Base-by-base conservation (phyloP, 306 rosid genomes). In the Urtica urens region DNA sequence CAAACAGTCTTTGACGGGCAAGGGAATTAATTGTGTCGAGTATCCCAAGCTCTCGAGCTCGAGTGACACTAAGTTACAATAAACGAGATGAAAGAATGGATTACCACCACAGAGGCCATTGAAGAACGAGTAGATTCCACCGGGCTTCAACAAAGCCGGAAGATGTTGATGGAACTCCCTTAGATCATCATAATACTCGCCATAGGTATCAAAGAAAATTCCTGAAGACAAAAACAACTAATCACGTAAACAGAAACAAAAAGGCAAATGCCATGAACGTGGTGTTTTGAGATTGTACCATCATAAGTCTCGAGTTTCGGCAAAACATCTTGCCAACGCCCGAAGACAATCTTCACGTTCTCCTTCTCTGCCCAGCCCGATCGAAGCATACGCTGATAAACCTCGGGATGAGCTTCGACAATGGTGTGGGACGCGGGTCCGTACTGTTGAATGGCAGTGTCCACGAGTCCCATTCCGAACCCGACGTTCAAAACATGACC, bases 71-170 rank as follows among this genome's bases (percentile, higher is more conserved):
- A 81, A 59, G 43, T 85, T 64, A 71, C 99, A 90, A 75, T 77
- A 90, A 26, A 85, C 95, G 55, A 85, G 92, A 65, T 90, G 95
- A 71, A 85, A 90, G 64, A 90, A 85, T 1, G 94, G 82, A 75
- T 90, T 90, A 77, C 87, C 73, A 45, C 99, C 99, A 41, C 95
- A 90, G 51, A 77, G 87, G 17, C 94, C 99, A 72, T 90, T 85
- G 71, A 90, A 85, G 64, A 81, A 81, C 17, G 95, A 90, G 74
- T 84, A 79, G 62, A 90, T 72, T 45, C 95, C 95, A 53, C 76
- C 81, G 0, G 87, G 82, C 78, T 84, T 90, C 77, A 84, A 63
- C 60, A 90, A 52, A 35, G 25, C 41, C 1, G 92, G 95, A 59
- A 90, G 97, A 64, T 78, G 79, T 22, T 79, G 93, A 55, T 84